Evolutionary conservation across 768 basidiomycete genomes (phyloP), one percentile per base, ranked within the genome.

Genomic region (Auricularia auricula-judae): DNA sequence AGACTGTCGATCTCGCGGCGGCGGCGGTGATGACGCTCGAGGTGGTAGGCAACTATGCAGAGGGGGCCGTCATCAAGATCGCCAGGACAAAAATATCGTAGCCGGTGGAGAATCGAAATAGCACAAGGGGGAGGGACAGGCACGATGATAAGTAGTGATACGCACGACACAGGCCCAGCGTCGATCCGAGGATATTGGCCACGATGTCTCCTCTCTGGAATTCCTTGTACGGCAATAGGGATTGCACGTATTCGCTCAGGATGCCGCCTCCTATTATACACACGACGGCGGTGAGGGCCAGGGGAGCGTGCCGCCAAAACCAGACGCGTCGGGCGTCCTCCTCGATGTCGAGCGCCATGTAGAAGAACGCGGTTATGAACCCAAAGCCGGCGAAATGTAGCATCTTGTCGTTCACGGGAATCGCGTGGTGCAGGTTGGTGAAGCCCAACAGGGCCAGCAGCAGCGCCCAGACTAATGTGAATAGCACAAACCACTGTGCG

Each of bases 321-420:
- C 92, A 93, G 74, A 93, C 82, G 67, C 91, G 80, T 65, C 91
- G 78, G 5, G 86, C 85, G 63, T 86, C 86, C 91, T 93, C 91
- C 65, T 93, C 91, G 8, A 91, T 86, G 69, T 93, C 91, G 39
- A 91, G 81, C 59, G 93, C 89, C 70, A 92, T 93, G 74, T 91
- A 93, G 74, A 93, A 93, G 4, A 92, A 83, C 3, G 76, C 85
- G 0, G 90, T 93, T 1, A 90, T 89, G 33, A 89, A 66, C 63
- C 79, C 78, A 65, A 93, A 87, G 73, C 89, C 91, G 11, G 88
- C 68, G 71, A 93, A 90, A 70, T 89, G 91, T 34, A 91, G 75
- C 16, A 92, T 71, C 74, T 91, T 91, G 81, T 88, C 87, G 71
- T 90, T 89, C 18, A 92, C 71, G 1, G 88, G 89, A 29, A 91